Evolutionary conservation across 345 rosid genomes (phyloP).

Genomic region (Citrus unshiu): DNA sequence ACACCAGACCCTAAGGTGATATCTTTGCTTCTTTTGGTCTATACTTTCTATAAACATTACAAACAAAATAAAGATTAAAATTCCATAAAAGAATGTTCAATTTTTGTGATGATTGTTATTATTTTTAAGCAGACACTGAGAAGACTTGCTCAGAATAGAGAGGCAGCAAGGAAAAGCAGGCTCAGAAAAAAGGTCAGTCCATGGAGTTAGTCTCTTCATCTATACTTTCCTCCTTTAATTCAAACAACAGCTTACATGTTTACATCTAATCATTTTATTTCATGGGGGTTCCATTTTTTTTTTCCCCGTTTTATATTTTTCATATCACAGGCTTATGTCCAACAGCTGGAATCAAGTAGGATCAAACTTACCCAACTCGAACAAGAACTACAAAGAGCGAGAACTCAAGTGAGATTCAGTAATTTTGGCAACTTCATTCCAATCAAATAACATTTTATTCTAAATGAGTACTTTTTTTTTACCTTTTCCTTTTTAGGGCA

Average conservation of each 20-base stretch:
- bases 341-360: conserved; percentile 93
- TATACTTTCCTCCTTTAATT: not conserved
- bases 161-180: conserved; percentile 99
- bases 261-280: not conserved
- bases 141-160: conserved; percentile 99
- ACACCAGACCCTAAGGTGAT: conserved; percentile 61
- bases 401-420: conserved; percentile 60
- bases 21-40: not conserved
- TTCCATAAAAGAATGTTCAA: not conserved
- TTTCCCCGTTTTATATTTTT: not conserved
- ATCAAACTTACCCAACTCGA: conserved; percentile 89
- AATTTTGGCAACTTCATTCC: not conserved
- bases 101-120: not conserved
- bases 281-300: not conserved
- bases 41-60: not conserved
- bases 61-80: not conserved
- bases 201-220: not conserved
- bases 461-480: not conserved
- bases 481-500: conserved; percentile 44
- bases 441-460: not conserved
- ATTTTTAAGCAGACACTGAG: conserved; percentile 58
- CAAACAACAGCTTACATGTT: not conserved
- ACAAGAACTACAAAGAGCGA: conserved; percentile 89
- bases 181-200: conserved; percentile 75
- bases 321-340: conserved; percentile 80